phyloP scores from a whole-genome alignment of 2,329 filamentous ascomycete genomes.

The Clarireedia sp. region DNA sequence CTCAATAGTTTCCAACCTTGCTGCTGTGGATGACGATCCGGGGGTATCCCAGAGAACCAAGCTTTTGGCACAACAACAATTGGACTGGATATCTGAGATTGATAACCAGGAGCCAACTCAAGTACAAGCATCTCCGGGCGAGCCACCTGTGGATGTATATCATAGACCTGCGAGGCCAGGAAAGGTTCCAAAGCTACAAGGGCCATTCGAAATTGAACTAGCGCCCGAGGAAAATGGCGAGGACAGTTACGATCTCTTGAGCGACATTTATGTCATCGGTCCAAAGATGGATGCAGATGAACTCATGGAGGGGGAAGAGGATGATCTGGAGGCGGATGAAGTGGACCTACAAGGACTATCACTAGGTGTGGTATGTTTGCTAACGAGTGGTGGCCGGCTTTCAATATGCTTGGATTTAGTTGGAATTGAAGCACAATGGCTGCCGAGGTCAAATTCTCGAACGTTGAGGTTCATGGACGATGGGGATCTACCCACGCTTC shows the following conservation, averaged over 20 bases:
- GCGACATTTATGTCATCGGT: constrained; percentile 55
- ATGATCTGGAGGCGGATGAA: constrained; percentile 50
- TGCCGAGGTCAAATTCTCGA: constrained; percentile 47
- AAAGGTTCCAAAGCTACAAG: constrained; percentile 51
- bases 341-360: constrained; percentile 53
- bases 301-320: constrained; percentile 56
- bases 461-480: constrained; percentile 33
- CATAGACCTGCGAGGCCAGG: constrained; percentile 49
- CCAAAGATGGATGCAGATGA: constrained; percentile 53
- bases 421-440: constrained; percentile 58
- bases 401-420: constrained; percentile 54
- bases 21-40: constrained; percentile 52
- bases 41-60: constrained; percentile 44
- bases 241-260: constrained; percentile 48
- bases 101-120: constrained; percentile 53
- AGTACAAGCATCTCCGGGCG: constrained; percentile 42
- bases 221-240: constrained; percentile 41
- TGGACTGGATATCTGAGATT: constrained; percentile 60
- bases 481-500: constrained; percentile 39
- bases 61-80: constrained; percentile 53
- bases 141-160: constrained; percentile 47
- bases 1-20: constrained; percentile 69
- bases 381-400: constrained; percentile 53
- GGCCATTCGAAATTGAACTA: constrained; percentile 51
- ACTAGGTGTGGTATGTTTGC: constrained; percentile 49